Percentiles rank a stretch among this genome's conserved stretches.
Evolutionary conservation across 176 grass and related monocot species (phyloP).

Genomic region (sorghum (Sorghum bicolor)): Sorghum_bicolor_NCBIv3 NC_012876.2:57576501-57577000

Average conservation of each 20-base stretch:
- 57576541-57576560: not conserved
- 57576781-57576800: not conserved
- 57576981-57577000: not conserved
- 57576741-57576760: not conserved
- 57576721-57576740: not conserved
- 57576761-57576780: not conserved
- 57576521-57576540: not conserved
- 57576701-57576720: not conserved
- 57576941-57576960: not conserved
- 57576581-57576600: not conserved
- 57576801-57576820: not conserved
- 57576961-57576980: not conserved
- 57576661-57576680: accelerated
- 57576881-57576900: not conserved
- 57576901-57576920: not conserved
- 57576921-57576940: not conserved
- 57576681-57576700: not conserved
- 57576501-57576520: not conserved
- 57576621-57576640: not conserved
- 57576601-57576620: slow-evolving; percentile 20
- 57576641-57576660: not conserved
- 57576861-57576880: too few species aligned
- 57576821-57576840: too few species aligned
- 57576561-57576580: slow-evolving; percentile 29
- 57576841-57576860: too few species aligned